phyloP scores from a whole-genome alignment of 2,329 filamentous ascomycete species.

The Fusarium humuli region DNA sequence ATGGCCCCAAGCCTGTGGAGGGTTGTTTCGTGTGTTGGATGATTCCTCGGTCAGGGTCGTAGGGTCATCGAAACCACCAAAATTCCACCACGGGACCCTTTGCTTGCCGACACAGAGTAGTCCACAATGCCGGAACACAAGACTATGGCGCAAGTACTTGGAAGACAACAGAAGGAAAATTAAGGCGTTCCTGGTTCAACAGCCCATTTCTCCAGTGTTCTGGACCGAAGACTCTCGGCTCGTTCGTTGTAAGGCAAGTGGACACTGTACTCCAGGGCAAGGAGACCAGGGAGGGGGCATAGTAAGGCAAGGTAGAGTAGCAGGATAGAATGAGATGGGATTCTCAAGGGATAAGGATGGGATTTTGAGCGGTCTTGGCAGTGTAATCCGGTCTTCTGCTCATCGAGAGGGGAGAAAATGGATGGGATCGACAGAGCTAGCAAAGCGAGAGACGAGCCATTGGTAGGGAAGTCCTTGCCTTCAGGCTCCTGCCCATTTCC shows the following conservation, averaged over 20 bases:
- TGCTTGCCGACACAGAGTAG: background rate
- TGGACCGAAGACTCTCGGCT: background rate
- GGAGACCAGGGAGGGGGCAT: slow-evolving; percentile 5
- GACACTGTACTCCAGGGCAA: slow-evolving; percentile 5
- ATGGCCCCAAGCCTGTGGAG: slow-evolving; percentile 2
- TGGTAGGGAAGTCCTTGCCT: slow-evolving; percentile 23
- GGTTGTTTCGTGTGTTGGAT: slow-evolving; percentile 16
- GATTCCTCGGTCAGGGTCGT: slow-evolving; percentile 16
- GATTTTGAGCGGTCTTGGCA: slow-evolving; percentile 30
- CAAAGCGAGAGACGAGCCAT: slow-evolving; percentile 10
- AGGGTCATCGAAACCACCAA: slow-evolving; percentile 27
- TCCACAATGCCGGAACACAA: background rate
- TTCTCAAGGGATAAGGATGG: slow-evolving; percentile 30
- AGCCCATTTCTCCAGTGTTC: background rate
- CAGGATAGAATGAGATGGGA: slow-evolving; percentile 14
- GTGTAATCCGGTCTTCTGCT: slow-evolving; percentile 11
- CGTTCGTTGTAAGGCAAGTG: slow-evolving; percentile 2
- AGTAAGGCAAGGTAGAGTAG: background rate
- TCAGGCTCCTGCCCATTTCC: slow-evolving; percentile 14
- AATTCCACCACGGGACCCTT: slow-evolving; percentile 23
- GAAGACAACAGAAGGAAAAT: background rate
- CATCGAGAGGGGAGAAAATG: slow-evolving; percentile 19
- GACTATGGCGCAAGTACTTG: background rate
- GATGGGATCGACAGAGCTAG: slow-evolving; percentile 35
- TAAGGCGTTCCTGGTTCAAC: background rate